These are phyloP conservation scores for Septoria petroselini DNA, from an alignment of 2,329 filamentous ascomycete genomes.

Conservation along the genomic window DNA sequence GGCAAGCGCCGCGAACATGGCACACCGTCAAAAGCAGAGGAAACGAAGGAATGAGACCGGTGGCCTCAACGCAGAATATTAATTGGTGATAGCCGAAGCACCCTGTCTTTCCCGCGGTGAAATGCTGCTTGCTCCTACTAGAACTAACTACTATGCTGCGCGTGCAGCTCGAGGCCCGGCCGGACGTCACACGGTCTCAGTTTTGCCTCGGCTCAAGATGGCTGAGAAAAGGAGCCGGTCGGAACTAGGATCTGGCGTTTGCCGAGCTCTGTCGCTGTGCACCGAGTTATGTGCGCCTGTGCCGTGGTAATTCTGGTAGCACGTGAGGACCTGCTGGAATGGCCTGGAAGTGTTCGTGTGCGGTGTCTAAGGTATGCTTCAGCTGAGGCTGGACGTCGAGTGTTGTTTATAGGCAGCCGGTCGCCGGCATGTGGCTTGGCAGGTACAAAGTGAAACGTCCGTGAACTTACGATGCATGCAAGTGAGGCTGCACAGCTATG, in stretches of 20 bases:
- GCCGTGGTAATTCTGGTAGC: constrained; percentile 3
- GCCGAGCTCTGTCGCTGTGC: constrained; percentile 3
- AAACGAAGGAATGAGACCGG: constrained; percentile 10
- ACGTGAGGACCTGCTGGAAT: not conserved
- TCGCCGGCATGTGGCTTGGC: constrained; percentile 1
- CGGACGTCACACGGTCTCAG: too few species aligned
- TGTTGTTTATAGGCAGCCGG: too few species aligned
- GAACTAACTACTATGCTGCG: too few species aligned
- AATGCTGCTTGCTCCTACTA: too few species aligned
- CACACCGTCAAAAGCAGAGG: constrained; percentile 3
- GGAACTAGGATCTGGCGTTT: constrained; percentile 7
- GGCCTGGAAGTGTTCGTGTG: not conserved
- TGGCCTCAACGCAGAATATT: constrained; percentile 8
- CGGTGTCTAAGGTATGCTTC: too few species aligned
- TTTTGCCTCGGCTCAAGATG: too few species aligned
- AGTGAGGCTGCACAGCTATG: not conserved
- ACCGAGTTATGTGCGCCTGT: constrained; percentile 5
- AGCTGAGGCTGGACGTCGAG: too few species aligned
- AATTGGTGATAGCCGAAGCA: constrained; percentile 10
- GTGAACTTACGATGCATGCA: constrained; percentile 8
- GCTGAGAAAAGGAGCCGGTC: not conserved
- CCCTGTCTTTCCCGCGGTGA: constrained; percentile 15
- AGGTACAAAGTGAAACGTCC: constrained; percentile 6
- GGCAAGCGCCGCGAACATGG: constrained; percentile 31
- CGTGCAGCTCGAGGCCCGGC: not conserved